Evolutionary conservation across 140 eudicot genomes (phyloP).

Genomic region (Senecio squalidus): DNA sequence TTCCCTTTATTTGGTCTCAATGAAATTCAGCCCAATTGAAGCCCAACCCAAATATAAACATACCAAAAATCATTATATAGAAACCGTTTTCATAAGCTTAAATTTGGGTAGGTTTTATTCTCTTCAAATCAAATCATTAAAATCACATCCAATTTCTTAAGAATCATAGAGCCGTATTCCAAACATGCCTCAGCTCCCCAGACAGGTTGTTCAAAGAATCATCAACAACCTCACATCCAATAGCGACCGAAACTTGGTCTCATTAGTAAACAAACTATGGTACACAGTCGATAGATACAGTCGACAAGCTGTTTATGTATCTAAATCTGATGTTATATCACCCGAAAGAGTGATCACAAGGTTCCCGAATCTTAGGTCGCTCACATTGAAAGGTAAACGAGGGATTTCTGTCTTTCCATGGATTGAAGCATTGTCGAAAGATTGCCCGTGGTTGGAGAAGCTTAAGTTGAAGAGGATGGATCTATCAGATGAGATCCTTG

Average conservation of each 20-base stretch:
- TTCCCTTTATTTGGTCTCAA: too few species aligned
- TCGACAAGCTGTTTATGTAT: slow-evolving; percentile 55
- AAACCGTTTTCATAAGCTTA: too few species aligned
- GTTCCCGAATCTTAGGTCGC: slow-evolving; percentile 66
- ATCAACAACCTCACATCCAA: slow-evolving; percentile 53
- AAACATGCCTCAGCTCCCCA: slow-evolving; percentile 67
- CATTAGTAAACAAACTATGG: slow-evolving; percentile 77
- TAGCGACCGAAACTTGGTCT: slow-evolving; percentile 64
- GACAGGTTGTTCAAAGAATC: slow-evolving; percentile 59
- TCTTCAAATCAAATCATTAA: too few species aligned
- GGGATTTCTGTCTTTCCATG: slow-evolving; percentile 58
- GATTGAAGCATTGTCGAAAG: slow-evolving; percentile 51
- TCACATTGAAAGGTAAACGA: slow-evolving; percentile 61
- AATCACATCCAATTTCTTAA: too few species aligned
- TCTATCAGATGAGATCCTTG: slow-evolving; percentile 63
- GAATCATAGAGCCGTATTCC: background rate
- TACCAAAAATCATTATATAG: too few species aligned
- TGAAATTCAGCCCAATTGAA: too few species aligned
- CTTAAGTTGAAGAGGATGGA: slow-evolving; percentile 67
- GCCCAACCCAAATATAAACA: too few species aligned
- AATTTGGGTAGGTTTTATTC: too few species aligned
- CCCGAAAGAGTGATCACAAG: slow-evolving; percentile 53
- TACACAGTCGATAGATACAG: slow-evolving; percentile 57
- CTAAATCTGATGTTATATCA: slow-evolving; percentile 61
- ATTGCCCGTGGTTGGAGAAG: slow-evolving; percentile 49